Conservation (phyloP, 1,284 basidiomycete species). For the Ceratobasidium sp. region DNA sequence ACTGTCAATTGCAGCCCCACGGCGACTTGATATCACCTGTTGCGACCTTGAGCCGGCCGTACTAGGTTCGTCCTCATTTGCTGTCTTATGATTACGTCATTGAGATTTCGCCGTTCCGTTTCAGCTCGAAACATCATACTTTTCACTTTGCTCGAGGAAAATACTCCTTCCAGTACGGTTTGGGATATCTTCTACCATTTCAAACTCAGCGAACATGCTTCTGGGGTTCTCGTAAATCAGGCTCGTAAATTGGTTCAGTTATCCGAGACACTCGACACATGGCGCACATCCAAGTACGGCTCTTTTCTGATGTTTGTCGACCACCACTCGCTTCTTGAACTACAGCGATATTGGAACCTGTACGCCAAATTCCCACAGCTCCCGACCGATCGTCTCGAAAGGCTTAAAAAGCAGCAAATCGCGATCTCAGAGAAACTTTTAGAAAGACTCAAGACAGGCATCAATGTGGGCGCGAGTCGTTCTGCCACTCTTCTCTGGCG, state of each 20-base stretch:
- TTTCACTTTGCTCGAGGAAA: constrained; percentile 59
- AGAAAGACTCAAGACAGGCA: background rate
- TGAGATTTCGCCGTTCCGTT: background rate
- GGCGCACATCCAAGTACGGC: constrained; percentile 63
- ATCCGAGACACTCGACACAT: constrained; percentile 59
- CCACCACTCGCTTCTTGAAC: constrained; percentile 59
- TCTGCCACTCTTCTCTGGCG: background rate
- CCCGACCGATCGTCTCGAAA: constrained; percentile 41
- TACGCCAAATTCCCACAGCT: constrained; percentile 56
- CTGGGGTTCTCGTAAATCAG: constrained; percentile 61
- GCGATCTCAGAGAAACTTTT: background rate
- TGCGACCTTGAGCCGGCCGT: background rate
- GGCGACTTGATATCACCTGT: background rate
- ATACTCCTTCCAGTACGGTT: constrained; percentile 53
- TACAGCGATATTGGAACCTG: constrained; percentile 62
- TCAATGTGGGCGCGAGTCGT: background rate
- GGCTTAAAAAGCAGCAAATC: background rate
- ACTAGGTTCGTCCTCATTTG: background rate
- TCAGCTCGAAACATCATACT: constrained; percentile 63
- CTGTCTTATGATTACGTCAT: background rate
- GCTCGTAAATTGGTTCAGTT: constrained; percentile 59
- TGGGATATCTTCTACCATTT: constrained; percentile 74
- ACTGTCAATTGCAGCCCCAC: background rate
- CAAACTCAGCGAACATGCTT: constrained; percentile 62
- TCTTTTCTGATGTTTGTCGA: constrained; percentile 59